These are phyloP conservation scores for Leptomonas seymouri DNA, from an alignment of 208 protist species.

Conservation along the genomic window DNA sequence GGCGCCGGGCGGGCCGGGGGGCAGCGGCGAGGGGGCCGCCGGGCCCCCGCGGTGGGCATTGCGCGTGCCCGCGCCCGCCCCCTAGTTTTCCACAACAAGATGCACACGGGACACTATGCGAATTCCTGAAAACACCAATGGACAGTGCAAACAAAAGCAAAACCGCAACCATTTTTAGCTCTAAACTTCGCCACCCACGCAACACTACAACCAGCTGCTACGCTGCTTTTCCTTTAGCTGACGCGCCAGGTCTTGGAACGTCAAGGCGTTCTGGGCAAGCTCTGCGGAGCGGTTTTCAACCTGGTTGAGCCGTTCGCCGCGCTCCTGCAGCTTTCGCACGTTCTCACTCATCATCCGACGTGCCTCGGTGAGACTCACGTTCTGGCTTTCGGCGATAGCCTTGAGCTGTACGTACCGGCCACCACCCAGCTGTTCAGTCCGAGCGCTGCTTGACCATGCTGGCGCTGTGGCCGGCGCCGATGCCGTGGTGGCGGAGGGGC, in stretches of 20 bases:
- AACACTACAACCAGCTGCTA: constrained; percentile 69
- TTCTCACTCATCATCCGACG: constrained; percentile 86
- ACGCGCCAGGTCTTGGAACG: constrained; percentile 69
- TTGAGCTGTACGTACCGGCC: constrained; percentile 82
- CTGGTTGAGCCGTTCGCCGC: constrained; percentile 65
- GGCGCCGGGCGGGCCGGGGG: too few relatives aligned
- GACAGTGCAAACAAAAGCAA: not conserved
- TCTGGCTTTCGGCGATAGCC: constrained; percentile 74
- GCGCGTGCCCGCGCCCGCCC: too few relatives aligned
- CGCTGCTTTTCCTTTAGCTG: constrained; percentile 82
- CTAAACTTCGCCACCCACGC: not conserved
- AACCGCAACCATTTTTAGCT: not conserved
- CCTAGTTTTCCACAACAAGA: too few relatives aligned
- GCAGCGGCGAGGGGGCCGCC: too few relatives aligned
- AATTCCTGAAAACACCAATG: too few relatives aligned
- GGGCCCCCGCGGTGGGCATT: too few relatives aligned
- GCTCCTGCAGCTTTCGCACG: constrained; percentile 63
- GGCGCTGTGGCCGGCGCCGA: not conserved
- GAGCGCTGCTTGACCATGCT: not conserved
- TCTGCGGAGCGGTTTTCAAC: constrained; percentile 69
- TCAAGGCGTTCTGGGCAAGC: constrained; percentile 67
- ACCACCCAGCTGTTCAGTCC: constrained; percentile 29
- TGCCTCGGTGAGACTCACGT: constrained; percentile 82
- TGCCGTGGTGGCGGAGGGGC: not conserved
- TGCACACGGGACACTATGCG: too few relatives aligned